phyloP scores from a whole-genome alignment of 768 basidiomycete genomes.

The Lentinula boryana region DNA sequence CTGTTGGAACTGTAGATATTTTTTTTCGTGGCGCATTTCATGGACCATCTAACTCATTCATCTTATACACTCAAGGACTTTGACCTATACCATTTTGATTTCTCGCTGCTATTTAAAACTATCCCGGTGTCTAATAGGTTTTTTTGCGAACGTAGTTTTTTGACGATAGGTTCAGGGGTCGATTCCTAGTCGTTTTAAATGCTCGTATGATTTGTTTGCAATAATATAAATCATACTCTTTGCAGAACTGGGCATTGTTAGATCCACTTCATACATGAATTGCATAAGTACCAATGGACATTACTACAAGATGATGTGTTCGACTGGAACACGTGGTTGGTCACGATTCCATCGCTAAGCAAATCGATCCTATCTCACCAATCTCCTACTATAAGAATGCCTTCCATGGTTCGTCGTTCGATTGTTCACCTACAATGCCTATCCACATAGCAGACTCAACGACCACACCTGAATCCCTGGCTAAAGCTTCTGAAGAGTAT shows the following conservation, averaged over 20 bases:
- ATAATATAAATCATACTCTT: too few species aligned
- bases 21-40: slow-evolving; percentile 13
- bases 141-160: slow-evolving; percentile 24
- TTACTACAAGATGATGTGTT: too few species aligned
- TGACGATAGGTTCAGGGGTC: slow-evolving; percentile 26
- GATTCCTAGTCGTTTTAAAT: slow-evolving; percentile 16
- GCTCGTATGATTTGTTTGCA: background rate
- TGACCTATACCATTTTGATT: slow-evolving; percentile 27
- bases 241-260: too few species aligned
- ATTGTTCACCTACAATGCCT: slow-evolving; percentile 36
- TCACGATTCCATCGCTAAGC: background rate
- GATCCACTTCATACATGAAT: too few species aligned
- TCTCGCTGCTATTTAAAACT: slow-evolving; percentile 29
- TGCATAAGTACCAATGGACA: too few species aligned
- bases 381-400: background rate
- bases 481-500: slow-evolving; percentile 40
- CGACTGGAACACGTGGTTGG: background rate
- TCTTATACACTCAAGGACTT: slow-evolving; percentile 19
- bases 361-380: background rate
- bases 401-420: background rate
- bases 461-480: slow-evolving; percentile 29
- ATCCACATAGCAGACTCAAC: slow-evolving; percentile 32
- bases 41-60: slow-evolving; percentile 15
- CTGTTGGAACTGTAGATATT: slow-evolving; percentile 24
- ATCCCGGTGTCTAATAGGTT: slow-evolving; percentile 35